These are phyloP conservation scores for Pholiota microspora DNA, from an alignment of 768 basidiomycete genomes.

Conservation along the genomic window DNA sequence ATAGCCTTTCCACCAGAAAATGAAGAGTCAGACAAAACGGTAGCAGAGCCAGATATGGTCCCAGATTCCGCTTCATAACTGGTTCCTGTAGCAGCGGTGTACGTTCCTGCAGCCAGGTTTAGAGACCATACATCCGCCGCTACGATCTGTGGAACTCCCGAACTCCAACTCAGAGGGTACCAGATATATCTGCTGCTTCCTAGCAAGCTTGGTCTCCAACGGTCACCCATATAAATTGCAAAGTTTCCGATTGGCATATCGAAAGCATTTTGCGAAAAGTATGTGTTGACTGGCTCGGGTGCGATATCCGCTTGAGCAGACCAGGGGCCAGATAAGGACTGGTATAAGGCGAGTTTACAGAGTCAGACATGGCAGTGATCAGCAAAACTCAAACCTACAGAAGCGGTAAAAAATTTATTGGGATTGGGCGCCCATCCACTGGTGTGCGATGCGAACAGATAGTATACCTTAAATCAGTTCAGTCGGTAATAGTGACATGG, in stretches of 20 bases:
- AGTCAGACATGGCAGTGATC: too few species aligned
- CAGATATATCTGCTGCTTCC: slow-evolving; percentile 62
- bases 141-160: slow-evolving; percentile 53
- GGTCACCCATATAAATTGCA: slow-evolving; percentile 64
- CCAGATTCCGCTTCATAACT: slow-evolving; percentile 58
- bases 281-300: slow-evolving; percentile 47
- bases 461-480: slow-evolving; percentile 38
- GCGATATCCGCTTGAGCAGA: slow-evolving; percentile 57
- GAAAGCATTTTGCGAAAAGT: slow-evolving; percentile 60
- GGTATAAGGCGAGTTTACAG: too few species aligned
- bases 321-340: slow-evolving; percentile 57
- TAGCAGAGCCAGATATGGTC: slow-evolving; percentile 45
- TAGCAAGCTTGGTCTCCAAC: slow-evolving; percentile 52
- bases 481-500: not conserved
- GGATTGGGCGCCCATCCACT: slow-evolving; percentile 60
- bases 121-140: slow-evolving; percentile 57
- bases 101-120: slow-evolving; percentile 49
- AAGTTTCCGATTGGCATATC: slow-evolving; percentile 48
- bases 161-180: slow-evolving; percentile 56
- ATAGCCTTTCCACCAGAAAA: slow-evolving; percentile 55
- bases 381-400: slow-evolving; percentile 29
- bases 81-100: slow-evolving; percentile 46
- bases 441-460: slow-evolving; percentile 60
- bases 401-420: slow-evolving; percentile 55
- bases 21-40: slow-evolving; percentile 36